Base-by-base conservation (phyloP, 2,329 filamentous ascomycete genomes). In the Aspergillus pseudonomiae region DNA sequence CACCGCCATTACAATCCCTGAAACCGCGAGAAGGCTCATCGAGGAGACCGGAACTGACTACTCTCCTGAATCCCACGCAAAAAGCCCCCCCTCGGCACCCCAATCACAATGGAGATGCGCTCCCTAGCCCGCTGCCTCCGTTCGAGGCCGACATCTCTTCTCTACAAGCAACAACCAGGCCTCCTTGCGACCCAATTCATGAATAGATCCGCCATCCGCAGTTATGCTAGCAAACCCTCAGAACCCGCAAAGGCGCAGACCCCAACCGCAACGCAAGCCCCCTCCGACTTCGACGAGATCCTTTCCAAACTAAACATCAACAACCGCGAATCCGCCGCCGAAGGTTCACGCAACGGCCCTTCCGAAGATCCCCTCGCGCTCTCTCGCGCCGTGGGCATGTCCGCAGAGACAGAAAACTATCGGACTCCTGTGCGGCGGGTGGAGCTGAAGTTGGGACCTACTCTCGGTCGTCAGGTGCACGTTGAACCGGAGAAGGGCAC, bases 391-490 rank as follows among this genome's bases (percentile, higher is more conserved):
- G 70, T 73, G 28, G 64, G 67, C 57, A 24, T 60, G 36, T 65
- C 68, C 52, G 64, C 68, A 24, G 59, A 58, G 30, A 63, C 65
- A 26, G 67, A 72, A 30, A 68, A 63, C 34, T 62, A 68, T 56
- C 63, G 67, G 14, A 61, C 61, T 3, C 68, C 71, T 6, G 34
- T 63, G 36, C 73, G 70, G n/a, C 72, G 70, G 57, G 63, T 74
- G 24, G 72, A 77, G 46, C 61, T 78, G 54, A 78, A 78, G 67
- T 70, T 79, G 28, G 76, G 75, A 4, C 74, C 77, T n/a, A 70
- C 70, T 36, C 72, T 79, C 28, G 77, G 77, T 26, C 76, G 77
- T 1, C 73, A 77, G 67, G 68, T 75, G 16, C 60, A 70, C 6
- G 75, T 79, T 46, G 72, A 77, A 64, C 74, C 75, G 11, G 75